Conservation (phyloP, 176 grass and related monocot genomes). For the Areca catechu region DNA sequence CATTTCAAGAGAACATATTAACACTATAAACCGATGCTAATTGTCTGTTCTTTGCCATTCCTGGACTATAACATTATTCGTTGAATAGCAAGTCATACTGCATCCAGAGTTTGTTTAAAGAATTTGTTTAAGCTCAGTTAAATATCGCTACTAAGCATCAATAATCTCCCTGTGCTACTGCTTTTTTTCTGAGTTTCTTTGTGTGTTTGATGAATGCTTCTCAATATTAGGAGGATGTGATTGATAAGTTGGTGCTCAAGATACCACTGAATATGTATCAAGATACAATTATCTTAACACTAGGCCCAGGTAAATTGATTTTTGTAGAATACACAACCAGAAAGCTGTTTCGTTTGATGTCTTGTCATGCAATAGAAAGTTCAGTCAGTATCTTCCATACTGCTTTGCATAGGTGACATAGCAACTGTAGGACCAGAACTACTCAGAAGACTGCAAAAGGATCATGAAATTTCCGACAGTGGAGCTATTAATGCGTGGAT, state of each 20-base stretch:
- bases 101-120: too few relatives aligned
- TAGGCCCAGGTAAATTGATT: not conserved
- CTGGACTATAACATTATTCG: too few relatives aligned
- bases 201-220: too few relatives aligned
- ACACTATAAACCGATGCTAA: not conserved
- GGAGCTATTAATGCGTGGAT: too few relatives aligned
- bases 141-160: too few relatives aligned
- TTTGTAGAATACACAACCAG: not conserved
- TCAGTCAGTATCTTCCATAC: not conserved
- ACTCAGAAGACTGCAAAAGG: slow-evolving; percentile 3
- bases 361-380: too few relatives aligned
- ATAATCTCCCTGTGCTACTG: too few relatives aligned
- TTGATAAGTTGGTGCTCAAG: slow-evolving; percentile 7
- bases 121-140: too few relatives aligned
- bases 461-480: too few relatives aligned
- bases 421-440: slow-evolving; percentile 7
- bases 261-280: not conserved
- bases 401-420: slow-evolving; percentile 4
- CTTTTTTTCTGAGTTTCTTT: too few relatives aligned
- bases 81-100: too few relatives aligned
- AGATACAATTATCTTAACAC: slow-evolving; percentile 5
- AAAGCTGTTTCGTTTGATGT: not conserved
- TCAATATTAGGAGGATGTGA: slow-evolving; percentile 4
- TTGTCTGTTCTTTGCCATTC: too few relatives aligned
- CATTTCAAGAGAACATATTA: not conserved